Evolutionary conservation across 2,329 filamentous ascomycete genomes (phyloP), one percentile per base, ranked within the genome.

Genomic region (Aspergillus niger): DNA sequence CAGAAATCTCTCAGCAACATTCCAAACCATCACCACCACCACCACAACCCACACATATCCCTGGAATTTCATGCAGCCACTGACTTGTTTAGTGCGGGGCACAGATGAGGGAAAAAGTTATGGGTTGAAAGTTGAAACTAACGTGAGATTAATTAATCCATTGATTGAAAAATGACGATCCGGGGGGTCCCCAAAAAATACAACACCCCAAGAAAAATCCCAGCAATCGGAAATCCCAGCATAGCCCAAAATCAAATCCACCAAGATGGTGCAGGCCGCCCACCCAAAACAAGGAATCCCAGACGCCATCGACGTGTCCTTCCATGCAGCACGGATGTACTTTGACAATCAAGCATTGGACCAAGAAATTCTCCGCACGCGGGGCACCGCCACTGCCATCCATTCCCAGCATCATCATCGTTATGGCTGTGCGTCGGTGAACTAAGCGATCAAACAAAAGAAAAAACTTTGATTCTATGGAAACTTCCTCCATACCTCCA

Each of bases 351-450:
- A 53, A 53, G 51, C 51, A 53, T 53, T 53, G 51, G 51, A 36
- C 22, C 10, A 44, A 24, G 15, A n/a, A 53, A 53, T 53, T 53
- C 51, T 39, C 51, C 51, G 51, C 51, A 53, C 51, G 51, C 51
- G 51, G 51, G 51, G 39, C 20, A 39, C 22, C 20, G 49, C 49
- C 32, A 52, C 49, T 26, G 28, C 30, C 11, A 4, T 36, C 10
- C 30, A 39, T 49, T n/a, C 28, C 8, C 24, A 49, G 11, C 28
- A 49, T 3, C 5, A 15, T 30, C 28, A 10, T 30, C 48, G 17
- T 32, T 44, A 44, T 24, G 41, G 41, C 41, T 44, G 41, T 24
- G 39, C 32, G 26, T 10, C 24, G 17, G n/a, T 53, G 30, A n/a
- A 22, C 38, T 39, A 22, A 36, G 32, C 30, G 30, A 36, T 36